Evolutionary conservation across 1,284 basidiomycete genomes (phyloP).

Genomic region (Neotropicomus parvogracilis): DNA sequence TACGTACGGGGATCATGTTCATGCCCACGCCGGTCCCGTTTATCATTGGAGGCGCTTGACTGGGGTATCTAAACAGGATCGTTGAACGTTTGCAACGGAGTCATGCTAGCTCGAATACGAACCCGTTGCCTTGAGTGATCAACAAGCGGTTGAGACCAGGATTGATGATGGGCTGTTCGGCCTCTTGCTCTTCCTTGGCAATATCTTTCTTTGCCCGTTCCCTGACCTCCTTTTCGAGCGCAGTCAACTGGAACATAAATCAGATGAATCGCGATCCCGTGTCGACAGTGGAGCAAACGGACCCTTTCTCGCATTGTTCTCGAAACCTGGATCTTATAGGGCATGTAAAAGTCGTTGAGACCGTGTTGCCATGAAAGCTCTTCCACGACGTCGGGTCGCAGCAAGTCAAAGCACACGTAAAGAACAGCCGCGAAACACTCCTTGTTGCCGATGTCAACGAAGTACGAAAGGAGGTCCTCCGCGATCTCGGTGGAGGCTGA

Average conservation of each 20-base stretch:
- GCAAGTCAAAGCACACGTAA: conserved; percentile 89
- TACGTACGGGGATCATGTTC: conserved; percentile 44
- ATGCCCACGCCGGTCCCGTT: conserved; percentile 40
- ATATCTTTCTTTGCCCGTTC: conserved; percentile 77
- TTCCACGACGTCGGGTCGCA: conserved; percentile 89
- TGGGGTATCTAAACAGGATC: conserved; percentile 34
- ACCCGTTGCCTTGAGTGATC: conserved; percentile 70
- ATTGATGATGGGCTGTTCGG: conserved; percentile 79
- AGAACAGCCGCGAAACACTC: conserved; percentile 94
- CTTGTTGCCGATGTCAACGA: conserved; percentile 97
- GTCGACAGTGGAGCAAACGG: conserved; percentile 9
- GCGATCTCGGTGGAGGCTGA: conserved; percentile 80
- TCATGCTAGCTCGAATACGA: conserved; percentile 7
- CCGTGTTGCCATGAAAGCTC: conserved; percentile 95
- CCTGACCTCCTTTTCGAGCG: conserved; percentile 80
- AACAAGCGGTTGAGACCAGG: conserved; percentile 62
- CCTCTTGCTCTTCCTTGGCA: conserved; percentile 84
- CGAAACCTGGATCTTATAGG: conserved; percentile 87
- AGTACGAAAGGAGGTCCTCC: conserved; percentile 91
- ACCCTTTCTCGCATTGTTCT: conserved; percentile 71
- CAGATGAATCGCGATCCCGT: conserved; percentile 13
- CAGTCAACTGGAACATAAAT: conserved; percentile 48
- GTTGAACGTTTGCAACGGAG: conserved; percentile 2
- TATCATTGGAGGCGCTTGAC: conserved; percentile 43
- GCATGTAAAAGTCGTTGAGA: conserved; percentile 95